A percentile compares a stretch with the other conserved stretches of the same genome.
phyloP scores from a whole-genome alignment of 2,329 filamentous ascomycete genomes.

The Fonsecaea monophora region DNA sequence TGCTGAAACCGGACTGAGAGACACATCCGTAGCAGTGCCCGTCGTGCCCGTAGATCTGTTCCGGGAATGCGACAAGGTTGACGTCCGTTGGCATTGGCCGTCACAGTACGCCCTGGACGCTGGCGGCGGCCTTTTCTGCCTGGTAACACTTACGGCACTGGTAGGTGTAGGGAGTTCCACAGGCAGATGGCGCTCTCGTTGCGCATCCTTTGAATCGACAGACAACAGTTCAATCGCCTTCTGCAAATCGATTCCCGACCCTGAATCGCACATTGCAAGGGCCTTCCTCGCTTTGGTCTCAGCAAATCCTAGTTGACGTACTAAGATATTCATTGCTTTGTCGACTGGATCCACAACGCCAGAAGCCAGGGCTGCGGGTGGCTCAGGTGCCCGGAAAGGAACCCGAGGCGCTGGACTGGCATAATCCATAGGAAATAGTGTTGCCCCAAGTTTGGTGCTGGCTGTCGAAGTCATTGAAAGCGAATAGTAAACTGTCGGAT shows the following conservation, averaged over 20 bases:
- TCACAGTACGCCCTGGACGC: constrained; percentile 32
- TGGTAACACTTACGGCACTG: constrained; percentile 17
- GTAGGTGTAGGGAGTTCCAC: constrained; percentile 37
- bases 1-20: constrained; percentile 33
- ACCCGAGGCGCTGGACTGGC: constrained; percentile 28
- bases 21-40: constrained; percentile 26
- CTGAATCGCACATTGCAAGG: constrained; percentile 64
- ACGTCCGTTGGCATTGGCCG: constrained; percentile 33
- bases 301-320: constrained; percentile 65
- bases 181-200: constrained; percentile 39
- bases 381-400: constrained; percentile 30
- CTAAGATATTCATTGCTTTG: constrained; percentile 62
- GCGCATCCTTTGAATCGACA: constrained; percentile 48
- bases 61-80: constrained; percentile 22
- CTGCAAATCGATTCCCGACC: constrained; percentile 64
- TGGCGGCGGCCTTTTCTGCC: constrained; percentile 19
- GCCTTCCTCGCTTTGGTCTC: constrained; percentile 63
- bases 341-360: constrained; percentile 61
- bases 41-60: constrained; percentile 28
- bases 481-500: constrained; percentile 37
- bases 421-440: constrained; percentile 39
- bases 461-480: constrained; percentile 36
- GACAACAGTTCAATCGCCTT: constrained; percentile 62
- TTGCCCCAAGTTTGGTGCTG: constrained; percentile 37
- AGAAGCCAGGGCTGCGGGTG: constrained; percentile 16